Base-by-base conservation (phyloP, 345 rosid genomes). In the Dovyalis caffra region DNA sequence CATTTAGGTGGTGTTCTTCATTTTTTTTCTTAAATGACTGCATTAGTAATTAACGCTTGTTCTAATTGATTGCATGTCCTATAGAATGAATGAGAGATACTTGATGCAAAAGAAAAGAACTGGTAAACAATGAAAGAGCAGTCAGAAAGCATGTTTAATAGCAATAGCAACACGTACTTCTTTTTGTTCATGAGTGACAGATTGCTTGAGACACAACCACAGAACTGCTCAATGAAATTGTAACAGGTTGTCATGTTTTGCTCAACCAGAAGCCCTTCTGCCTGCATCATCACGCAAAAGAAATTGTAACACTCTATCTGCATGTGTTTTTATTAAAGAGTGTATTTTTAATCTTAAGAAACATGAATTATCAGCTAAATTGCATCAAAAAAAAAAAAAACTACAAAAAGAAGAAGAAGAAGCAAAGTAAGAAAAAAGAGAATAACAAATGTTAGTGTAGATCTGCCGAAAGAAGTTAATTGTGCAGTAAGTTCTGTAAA, bases 241-340 rank as follows among this genome's bases (percentile, higher is more conserved):
- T 90, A 94, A 81, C 90, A 87, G 28, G 77, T 71, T 66, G 90
- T 66, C 73, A 86, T 81, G 64, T 85, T 90, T 75, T 76, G 88
- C 87, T 96, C 99, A 33, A 75, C 78, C 56, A 90, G 79, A 51
- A 96, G 87, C 60, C 90, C 95, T 78, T 90, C 92, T 45, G 86
- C 95, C 99, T 96, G 91, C 73, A 66, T 18, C 65, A 76, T 6
- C 49, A 74, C 34, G 57, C 38, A 58, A 61, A 56, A 73, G 4
- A 70, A 23, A 74, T 29, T 8, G 9, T 40, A 47, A 47, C 8
- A 37, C 40, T 37, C 5, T 0, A 47, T 47, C 53, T 0, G 53
- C 53, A 16, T 5, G 53, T 47, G 21, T 16, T 2, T 47, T 8
- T 37, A 6, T 40, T 3, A 12, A 12, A 40, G 47, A 40, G 14